Conservation (phyloP, 495 filamentous ascomycete genomes). For the Parathielavia appendiculata region DNA sequence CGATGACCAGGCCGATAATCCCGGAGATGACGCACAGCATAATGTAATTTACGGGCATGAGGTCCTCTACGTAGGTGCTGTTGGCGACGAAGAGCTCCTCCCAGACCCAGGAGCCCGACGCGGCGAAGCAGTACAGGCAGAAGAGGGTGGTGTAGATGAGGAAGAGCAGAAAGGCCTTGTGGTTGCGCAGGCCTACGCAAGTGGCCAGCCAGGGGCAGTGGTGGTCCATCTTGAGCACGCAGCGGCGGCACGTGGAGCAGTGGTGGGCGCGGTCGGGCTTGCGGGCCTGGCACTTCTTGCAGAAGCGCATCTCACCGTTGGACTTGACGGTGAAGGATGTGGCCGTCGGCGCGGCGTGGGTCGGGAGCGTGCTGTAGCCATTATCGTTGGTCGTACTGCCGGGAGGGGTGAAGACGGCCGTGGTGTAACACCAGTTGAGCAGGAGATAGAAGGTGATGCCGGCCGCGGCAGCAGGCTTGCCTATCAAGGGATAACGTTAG, state of each 20-base stretch:
- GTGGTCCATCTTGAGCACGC: conserved; percentile 98
- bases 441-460: conserved; percentile 70
- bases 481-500: conserved; percentile 26
- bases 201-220: conserved; percentile 98
- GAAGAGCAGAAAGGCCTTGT: conserved; percentile 93
- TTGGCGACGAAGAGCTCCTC: conserved; percentile 66
- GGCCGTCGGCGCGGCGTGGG: conserved; percentile 44
- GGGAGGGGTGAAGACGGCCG: conserved; percentile 86
- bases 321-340: conserved; percentile 87
- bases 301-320: conserved; percentile 77
- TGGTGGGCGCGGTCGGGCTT: conserved; percentile 97
- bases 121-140: conserved; percentile 72
- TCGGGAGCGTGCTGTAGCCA: conserved; percentile 51
- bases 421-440: conserved; percentile 81
- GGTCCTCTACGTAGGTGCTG: conserved; percentile 53
- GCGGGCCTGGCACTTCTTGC: conserved; percentile 90
- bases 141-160: conserved; percentile 86
- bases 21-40: conserved; percentile 79
- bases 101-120: conserved; percentile 74
- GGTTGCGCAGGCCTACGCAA: conserved; percentile 88
- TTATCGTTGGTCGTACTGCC: conserved; percentile 55
- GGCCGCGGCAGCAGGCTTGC: conserved; percentile 44
- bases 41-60: conserved; percentile 87
- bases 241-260: conserved; percentile 86
- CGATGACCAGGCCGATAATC: conserved; percentile 83